phyloP scores from a whole-genome alignment of 768 basidiomycete genomes.

The Chalciporus sphaerocephalus region DNA sequence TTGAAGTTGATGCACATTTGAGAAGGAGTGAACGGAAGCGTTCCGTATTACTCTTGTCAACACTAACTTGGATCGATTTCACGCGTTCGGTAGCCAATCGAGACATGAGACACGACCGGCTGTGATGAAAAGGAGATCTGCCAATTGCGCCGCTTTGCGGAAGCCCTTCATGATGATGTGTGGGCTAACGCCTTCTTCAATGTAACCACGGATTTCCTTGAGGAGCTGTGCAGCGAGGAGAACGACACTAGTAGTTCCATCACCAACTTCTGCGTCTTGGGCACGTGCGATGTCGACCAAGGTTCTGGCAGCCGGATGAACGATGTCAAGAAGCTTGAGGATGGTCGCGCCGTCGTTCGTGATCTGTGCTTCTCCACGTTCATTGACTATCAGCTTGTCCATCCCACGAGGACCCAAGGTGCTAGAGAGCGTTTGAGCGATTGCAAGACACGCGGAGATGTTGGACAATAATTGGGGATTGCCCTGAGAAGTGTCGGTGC shows the following conservation, averaged over 20 bases:
- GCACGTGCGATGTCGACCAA: slow-evolving; percentile 97
- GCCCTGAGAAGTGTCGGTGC: slow-evolving; percentile 94
- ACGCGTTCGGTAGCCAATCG: slow-evolving; percentile 78
- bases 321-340: slow-evolving; percentile 93
- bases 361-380: slow-evolving; percentile 94
- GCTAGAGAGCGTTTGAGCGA: slow-evolving; percentile 84
- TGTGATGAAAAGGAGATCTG: slow-evolving; percentile 35
- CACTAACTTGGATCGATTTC: slow-evolving; percentile 81
- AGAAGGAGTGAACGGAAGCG: slow-evolving; percentile 90
- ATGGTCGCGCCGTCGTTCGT: slow-evolving; percentile 99
- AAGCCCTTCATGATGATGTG: slow-evolving; percentile 98
- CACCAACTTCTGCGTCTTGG: slow-evolving; percentile 97
- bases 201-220: slow-evolving; percentile 85
- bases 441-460: slow-evolving; percentile 93
- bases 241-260: slow-evolving; percentile 96
- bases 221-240: slow-evolving; percentile 90
- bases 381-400: slow-evolving; percentile 96
- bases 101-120: slow-evolving; percentile 9
- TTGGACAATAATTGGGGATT: slow-evolving; percentile 90
- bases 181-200: slow-evolving; percentile 96
- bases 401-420: slow-evolving; percentile 98
- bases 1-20: slow-evolving; percentile 98
- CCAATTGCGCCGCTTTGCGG: slow-evolving; percentile 80
- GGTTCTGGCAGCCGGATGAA: slow-evolving; percentile 97
- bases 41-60: slow-evolving; percentile 85